Conservation (phyloP, 1,139 yeast species). For the Blastobotrys aristatus region DNA sequence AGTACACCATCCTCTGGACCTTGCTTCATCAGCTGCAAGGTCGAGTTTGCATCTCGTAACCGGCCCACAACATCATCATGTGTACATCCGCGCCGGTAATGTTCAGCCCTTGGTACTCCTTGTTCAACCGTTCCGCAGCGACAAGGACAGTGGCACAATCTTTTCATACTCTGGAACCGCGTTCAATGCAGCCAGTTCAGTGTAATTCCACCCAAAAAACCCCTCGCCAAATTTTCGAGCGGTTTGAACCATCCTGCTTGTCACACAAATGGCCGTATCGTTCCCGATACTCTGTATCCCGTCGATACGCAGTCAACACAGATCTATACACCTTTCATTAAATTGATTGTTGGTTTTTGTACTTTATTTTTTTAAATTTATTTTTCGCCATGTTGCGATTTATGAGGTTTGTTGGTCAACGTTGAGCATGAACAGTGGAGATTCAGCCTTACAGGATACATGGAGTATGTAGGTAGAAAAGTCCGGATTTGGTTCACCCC, state of each 20-base stretch:
- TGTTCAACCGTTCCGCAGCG: constrained; percentile 31
- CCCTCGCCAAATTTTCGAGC: constrained; percentile 41
- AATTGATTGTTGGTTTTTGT: too few relatives aligned
- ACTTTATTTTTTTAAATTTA: too few relatives aligned
- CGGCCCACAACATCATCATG: constrained; percentile 42
- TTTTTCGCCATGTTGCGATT: too few relatives aligned
- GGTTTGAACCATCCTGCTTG: constrained; percentile 38
- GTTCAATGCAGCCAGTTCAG: constrained; percentile 35
- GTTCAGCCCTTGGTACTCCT: constrained; percentile 8
- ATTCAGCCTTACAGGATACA: too few relatives aligned
- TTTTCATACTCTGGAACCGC: constrained; percentile 37
- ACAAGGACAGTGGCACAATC: too few relatives aligned
- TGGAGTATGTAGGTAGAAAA: too few relatives aligned
- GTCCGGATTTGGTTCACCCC: too few relatives aligned
- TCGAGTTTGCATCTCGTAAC: constrained; percentile 48
- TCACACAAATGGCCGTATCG: constrained; percentile 39
- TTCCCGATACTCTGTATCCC: constrained; percentile 34
- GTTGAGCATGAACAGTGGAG: too few relatives aligned
- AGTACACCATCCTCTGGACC: constrained; percentile 24
- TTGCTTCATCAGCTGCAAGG: constrained; percentile 41
- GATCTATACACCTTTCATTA: too few relatives aligned
- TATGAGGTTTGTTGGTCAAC: too few relatives aligned
- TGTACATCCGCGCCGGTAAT: constrained; percentile 39
- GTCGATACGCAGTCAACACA: constrained; percentile 27
- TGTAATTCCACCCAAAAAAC: constrained; percentile 39